Evolutionary conservation across 805 yeast species (phyloP).

Genomic region (Wickerhamiella cacticola): DNA sequence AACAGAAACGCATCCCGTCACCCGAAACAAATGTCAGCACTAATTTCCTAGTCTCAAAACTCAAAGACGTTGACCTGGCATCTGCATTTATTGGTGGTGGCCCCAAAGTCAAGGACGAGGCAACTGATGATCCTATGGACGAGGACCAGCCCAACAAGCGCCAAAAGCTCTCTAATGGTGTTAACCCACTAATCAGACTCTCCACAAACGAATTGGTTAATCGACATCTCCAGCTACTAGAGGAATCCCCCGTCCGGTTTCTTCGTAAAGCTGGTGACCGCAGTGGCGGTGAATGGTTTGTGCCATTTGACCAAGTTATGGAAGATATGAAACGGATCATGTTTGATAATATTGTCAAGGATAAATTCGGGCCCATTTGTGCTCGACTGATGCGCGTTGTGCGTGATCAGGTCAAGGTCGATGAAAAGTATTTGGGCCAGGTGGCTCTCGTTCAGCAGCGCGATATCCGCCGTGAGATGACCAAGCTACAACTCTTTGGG

Average conservation of each 20-base stretch:
- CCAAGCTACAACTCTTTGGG: conserved; percentile 54
- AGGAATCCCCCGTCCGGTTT: conserved; percentile 42
- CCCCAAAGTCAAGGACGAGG: background rate
- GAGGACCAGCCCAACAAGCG: conserved; percentile 8
- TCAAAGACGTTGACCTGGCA: conserved; percentile 13
- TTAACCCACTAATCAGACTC: background rate
- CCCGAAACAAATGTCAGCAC: conserved; percentile 20
- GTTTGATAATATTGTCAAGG: conserved; percentile 29
- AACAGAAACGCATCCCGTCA: conserved; percentile 25
- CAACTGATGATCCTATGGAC: background rate
- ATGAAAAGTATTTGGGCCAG: conserved; percentile 72
- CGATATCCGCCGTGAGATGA: conserved; percentile 59
- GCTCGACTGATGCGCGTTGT: conserved; percentile 69
- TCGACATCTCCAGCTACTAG: conserved; percentile 58
- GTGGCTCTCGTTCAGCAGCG: conserved; percentile 65
- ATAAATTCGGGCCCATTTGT: conserved; percentile 37
- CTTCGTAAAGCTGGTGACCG: conserved; percentile 42
- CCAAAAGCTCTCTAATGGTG: conserved; percentile 6
- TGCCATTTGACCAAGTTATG: conserved; percentile 27
- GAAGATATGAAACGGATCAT: conserved; percentile 24
- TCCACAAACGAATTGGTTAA: conserved; percentile 30
- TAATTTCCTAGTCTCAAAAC: conserved; percentile 13
- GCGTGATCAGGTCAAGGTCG: conserved; percentile 54
- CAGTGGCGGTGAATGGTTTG: conserved; percentile 38
- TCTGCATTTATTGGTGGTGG: conserved; percentile 14